Base-by-base conservation (phyloP, 2,329 filamentous ascomycete genomes). In the Colletotrichum graminicola region DNA sequence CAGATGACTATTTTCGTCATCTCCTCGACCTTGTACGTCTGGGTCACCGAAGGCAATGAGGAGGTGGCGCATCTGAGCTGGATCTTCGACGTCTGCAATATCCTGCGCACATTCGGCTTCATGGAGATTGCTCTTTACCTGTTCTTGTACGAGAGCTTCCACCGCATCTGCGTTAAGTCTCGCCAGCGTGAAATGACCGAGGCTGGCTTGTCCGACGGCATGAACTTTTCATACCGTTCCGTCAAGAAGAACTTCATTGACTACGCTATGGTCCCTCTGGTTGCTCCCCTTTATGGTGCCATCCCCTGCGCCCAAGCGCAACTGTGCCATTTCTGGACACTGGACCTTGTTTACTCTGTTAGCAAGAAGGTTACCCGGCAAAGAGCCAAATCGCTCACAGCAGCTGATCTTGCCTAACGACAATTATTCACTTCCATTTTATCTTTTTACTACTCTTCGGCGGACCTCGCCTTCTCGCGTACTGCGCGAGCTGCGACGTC, bases 291-390 rank as follows among this genome's bases (percentile, higher is more conserved):
- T 3, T 93, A 90, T 75, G 91, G 91, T 23, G 87, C 90, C 0
- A 87, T 93, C 23, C 92, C 92, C 0, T 89, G 89, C 54, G 84
- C 90, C 5, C 90, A 93, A 73, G 92, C 92, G 2, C 88, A 92
- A 74, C 80, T 93, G 66, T 88, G 86, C 76, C 92, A 94, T 78
- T 89, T 93, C 76, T 93, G 90, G 87, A 92, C 90, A 0, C 82
- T 91, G 43, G 85, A 92, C 67, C 78, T 94, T 74, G 89, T 91
- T 14, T 94, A 94, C 80, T 88, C 89, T 0, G 91, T 94, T 76
- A 93, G 90, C 82, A 89, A 90, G 80, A 94, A 93, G 78, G 87
- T 89, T 76, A 88, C 85, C 2, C 81, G 88, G 68, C 84, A 87
- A 78, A 80, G 85, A 74, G 80, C 83, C 41, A 85, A 84, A 70